Evolutionary conservation across 768 basidiomycete species (phyloP), one percentile per base, ranked within the genome.

Genomic region (Amanita phalloides): DNA sequence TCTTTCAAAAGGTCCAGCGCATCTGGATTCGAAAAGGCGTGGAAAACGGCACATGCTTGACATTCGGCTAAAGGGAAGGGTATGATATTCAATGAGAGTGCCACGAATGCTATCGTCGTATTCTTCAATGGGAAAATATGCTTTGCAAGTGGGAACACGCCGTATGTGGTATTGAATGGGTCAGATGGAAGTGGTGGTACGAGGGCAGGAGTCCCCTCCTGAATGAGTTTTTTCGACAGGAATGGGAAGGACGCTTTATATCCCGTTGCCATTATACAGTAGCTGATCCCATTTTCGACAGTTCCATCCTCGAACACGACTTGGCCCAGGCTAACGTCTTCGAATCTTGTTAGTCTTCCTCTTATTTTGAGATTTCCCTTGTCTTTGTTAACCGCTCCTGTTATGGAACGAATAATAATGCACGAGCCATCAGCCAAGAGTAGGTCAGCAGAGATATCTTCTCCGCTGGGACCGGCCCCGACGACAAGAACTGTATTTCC

Each of bases 11-110:
- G 51, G 55, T 87, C 74, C 6, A 88, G 64, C 20, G 71, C 63
- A 23, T 62, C 61, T 1, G 78, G 80, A 32, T 79, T 57, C 11
- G 68, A 68, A 54, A 87, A 84, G 0, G 74, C 77, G 21, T 71
- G 70, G 20, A 82, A 62, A 6, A 79, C 72, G 2, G 80, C 83
- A 0, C 75, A 77, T 0, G 84, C 83, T 65, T 95, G 93, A 0
- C 78, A 79, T 64, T 96, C 90, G 45, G 84, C 71, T 0, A 91
- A 60, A 1, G 89, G 90, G 53, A 94, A 76, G 2, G 91, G 92
- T 0, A 74, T 74, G 21, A 89, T 79, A 32, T 70, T 68, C 25
- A 71, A 61, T 1, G 71, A 71, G 9, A 90, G 74, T 2, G 86
- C 79, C 47, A 86, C 68, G 63, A 91, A 88, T 7, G 79, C 84